Base-by-base conservation (phyloP, 441 rosid genomes). In the Hura crepitans region DNA sequence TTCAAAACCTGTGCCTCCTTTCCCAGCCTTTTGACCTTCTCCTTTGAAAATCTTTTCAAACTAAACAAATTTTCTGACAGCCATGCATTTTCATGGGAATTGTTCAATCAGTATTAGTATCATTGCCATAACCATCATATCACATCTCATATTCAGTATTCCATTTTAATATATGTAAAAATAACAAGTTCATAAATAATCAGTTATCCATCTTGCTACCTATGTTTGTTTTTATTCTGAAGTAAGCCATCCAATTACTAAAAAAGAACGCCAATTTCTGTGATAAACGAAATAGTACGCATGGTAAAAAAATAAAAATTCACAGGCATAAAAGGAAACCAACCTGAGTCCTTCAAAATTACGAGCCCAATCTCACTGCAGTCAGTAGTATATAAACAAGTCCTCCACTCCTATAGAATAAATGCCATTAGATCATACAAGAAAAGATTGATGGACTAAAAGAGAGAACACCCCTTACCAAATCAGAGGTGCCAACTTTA, bases 351-450 rank as follows among this genome's bases (percentile, higher is more conserved):
- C 80, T 76, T 86, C 72, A 87, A 67, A 70, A 72, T 77, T 31
- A 95, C 96, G 57, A 92, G 87, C 77, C 97, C 92, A 74, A 89
- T 85, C 82, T 95, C 97, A 76, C 97, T 80, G 84, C 91, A 95
- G 77, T 92, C 99, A 11, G 97, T 86, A 51, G 91, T 82, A 84
- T 89, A 85, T 75, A 92, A 82, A 73, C 87, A 81, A 68, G 78
- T 83, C 77, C 78, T 84, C 99, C 99, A 92, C 81, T 88, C 99
- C 97, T 95, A 62, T 46, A 68, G n/a, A 57, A 30, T 72, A 77
- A 27, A 59, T 37, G 58, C 30, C 53, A 75, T 69, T 69, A 62
- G n/a, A 43, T 23, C 66, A 70, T 56, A 54, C 62, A 60, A 49
- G 65, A 72, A 68, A 68, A 14, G 27, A 35, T 17, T 56, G 35